phyloP scores from a whole-genome alignment of 257 asterid species.

The Fraxinus pennsylvanica region DNA sequence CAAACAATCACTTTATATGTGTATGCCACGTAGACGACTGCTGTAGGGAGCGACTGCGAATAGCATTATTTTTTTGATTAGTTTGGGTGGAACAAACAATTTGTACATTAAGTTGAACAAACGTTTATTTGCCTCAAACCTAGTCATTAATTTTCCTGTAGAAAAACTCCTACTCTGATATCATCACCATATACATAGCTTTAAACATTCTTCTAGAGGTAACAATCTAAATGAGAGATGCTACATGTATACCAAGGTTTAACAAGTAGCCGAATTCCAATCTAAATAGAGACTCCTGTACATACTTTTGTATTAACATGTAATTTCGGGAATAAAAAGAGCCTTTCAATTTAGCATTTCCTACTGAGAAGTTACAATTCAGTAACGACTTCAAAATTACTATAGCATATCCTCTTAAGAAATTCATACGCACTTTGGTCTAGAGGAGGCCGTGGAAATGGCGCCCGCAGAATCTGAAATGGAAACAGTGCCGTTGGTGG shows the following conservation, averaged over 20 bases:
- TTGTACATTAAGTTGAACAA: background rate
- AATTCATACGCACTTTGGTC: constrained; percentile 27
- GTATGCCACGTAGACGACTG: too few species aligned
- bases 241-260: too few species aligned
- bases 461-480: constrained; percentile 40
- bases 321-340: background rate
- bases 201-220: background rate
- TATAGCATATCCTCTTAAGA: background rate
- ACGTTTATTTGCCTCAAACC: background rate
- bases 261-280: background rate
- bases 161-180: too few species aligned
- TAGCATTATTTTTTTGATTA: background rate
- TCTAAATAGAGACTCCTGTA: background rate
- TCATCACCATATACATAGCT: too few species aligned
- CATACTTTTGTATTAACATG: background rate
- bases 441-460: constrained; percentile 29
- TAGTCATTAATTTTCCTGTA: too few species aligned
- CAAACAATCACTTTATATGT: too few species aligned
- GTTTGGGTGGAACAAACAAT: background rate
- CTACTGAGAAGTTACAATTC: background rate
- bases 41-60: too few species aligned
- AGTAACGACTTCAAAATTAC: background rate
- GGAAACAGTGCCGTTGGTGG: constrained; percentile 31
- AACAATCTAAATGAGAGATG: background rate
- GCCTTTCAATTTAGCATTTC: background rate